Percentiles rank a stretch among this genome's conserved stretches.
phyloP scores from a whole-genome alignment of 495 filamentous ascomycete species.

The Aspergillus taichungensis region DNA sequence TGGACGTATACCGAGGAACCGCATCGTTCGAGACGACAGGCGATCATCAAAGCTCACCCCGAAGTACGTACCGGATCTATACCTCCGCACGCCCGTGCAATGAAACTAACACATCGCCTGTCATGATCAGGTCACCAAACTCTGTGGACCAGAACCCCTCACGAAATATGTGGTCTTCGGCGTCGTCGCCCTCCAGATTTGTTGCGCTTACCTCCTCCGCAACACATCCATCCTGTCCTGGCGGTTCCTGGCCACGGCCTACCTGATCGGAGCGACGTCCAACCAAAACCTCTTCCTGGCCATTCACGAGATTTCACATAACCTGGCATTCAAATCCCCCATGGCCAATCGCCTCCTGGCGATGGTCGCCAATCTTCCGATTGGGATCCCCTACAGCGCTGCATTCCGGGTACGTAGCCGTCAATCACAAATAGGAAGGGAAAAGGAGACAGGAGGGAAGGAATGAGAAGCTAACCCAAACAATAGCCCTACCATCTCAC shows the following conservation, averaged over 20 bases:
- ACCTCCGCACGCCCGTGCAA: not conserved
- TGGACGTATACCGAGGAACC: slow-evolving; percentile 99
- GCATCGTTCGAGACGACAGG: slow-evolving; percentile 77
- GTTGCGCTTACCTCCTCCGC: slow-evolving; percentile 70
- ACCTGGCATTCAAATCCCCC: slow-evolving; percentile 85
- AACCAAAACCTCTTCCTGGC: slow-evolving; percentile 99
- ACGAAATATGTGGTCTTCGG: slow-evolving; percentile 87
- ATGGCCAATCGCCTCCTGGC: slow-evolving; percentile 77
- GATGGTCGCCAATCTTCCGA: slow-evolving; percentile 90
- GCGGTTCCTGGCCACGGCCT: slow-evolving; percentile 76
- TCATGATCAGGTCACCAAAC: slow-evolving; percentile 71
- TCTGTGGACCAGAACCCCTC: slow-evolving; percentile 92
- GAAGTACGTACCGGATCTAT: slow-evolving; percentile 51
- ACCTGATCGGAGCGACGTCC: slow-evolving; percentile 87
- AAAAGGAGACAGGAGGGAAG: not conserved
- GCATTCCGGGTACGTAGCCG: slow-evolving; percentile 68
- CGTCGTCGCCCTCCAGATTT: slow-evolving; percentile 75
- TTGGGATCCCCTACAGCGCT: slow-evolving; percentile 92
- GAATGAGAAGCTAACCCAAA: slow-evolving; percentile 6
- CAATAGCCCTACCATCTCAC: slow-evolving; percentile 92
- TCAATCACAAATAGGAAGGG: not conserved
- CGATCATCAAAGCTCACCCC: slow-evolving; percentile 98
- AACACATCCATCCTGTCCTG: slow-evolving; percentile 74
- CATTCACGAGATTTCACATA: slow-evolving; percentile 99
- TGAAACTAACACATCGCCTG: slow-evolving; percentile 5